A percentile compares a stretch with the other conserved stretches of the same genome.
Conservation (phyloP, 192 early-diverging fungal species). For the Spizellomyces sp. region DNA sequence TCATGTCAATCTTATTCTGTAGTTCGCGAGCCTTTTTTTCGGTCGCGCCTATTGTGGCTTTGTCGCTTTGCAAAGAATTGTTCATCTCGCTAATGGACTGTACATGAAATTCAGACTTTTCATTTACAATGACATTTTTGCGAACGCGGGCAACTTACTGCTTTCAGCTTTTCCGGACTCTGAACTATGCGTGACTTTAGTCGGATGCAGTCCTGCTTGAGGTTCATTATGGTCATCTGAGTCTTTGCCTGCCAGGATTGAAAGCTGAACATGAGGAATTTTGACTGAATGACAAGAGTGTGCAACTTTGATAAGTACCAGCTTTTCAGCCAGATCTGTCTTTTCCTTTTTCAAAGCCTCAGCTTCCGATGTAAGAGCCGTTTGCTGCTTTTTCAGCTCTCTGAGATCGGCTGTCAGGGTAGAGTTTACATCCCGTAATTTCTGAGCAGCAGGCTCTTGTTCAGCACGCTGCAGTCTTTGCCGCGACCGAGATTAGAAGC, state of each 20-base stretch:
- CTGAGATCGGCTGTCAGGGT: constrained; percentile 57
- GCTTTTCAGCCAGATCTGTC: constrained; percentile 53
- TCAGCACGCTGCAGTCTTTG: constrained; percentile 51
- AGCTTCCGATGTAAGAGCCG: constrained; percentile 39
- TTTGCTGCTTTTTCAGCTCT: constrained; percentile 48
- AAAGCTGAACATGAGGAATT: neutral
- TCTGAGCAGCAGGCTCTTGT: constrained; percentile 54
- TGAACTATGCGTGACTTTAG: constrained; percentile 68
- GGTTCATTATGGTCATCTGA: constrained; percentile 49
- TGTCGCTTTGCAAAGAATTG: constrained; percentile 43
- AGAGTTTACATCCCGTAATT: constrained; percentile 54
- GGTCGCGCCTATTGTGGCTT: constrained; percentile 38
- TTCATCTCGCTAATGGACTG: constrained; percentile 63
- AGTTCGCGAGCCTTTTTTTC: constrained; percentile 63
- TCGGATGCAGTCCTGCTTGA: constrained; percentile 54
- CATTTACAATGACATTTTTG: neutral
- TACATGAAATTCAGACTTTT: neutral
- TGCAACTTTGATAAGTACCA: constrained; percentile 34
- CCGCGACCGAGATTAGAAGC: neutral
- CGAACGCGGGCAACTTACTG: constrained; percentile 39
- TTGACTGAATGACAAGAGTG: neutral
- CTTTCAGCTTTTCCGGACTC: constrained; percentile 74
- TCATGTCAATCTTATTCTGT: constrained; percentile 54
- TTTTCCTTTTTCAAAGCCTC: constrained; percentile 55
- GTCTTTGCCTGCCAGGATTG: constrained; percentile 42